Evolutionary conservation across 805 yeast species (phyloP).

Genomic region (Zygotorulaspora sp.): DNA sequence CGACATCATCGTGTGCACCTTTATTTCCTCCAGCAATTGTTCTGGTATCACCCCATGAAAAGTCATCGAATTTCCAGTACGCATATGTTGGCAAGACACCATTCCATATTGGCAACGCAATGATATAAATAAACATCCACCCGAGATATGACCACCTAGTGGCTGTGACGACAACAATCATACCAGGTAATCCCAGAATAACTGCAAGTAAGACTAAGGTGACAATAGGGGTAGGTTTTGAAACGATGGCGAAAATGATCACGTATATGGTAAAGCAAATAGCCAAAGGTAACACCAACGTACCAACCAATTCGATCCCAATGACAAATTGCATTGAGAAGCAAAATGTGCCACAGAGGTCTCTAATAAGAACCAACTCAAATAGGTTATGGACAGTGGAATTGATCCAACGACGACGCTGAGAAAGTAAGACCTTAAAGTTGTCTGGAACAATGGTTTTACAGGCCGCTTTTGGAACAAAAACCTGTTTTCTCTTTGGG

Average conservation of each 20-base stretch:
- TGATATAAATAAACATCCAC: constrained; percentile 74
- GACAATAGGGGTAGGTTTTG: constrained; percentile 70
- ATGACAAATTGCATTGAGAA: constrained; percentile 93
- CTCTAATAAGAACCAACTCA: constrained; percentile 79
- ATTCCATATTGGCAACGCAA: constrained; percentile 92
- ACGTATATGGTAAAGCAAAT: constrained; percentile 79
- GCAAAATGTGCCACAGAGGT: constrained; percentile 90
- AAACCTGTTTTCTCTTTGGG: constrained; percentile 83
- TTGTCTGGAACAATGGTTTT: constrained; percentile 85
- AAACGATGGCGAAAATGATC: constrained; percentile 61
- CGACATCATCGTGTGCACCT: constrained; percentile 38
- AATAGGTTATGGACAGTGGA: constrained; percentile 89
- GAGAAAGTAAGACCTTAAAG: constrained; percentile 76
- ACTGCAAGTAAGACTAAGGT: constrained; percentile 72
- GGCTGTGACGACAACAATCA: constrained; percentile 75
- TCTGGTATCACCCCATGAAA: constrained; percentile 95
- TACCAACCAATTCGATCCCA: constrained; percentile 77
- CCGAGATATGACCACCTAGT: constrained; percentile 64
- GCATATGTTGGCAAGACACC: constrained; percentile 82
- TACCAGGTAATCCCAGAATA: constrained; percentile 81
- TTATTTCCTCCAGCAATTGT: constrained; percentile 66
- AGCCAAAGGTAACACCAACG: constrained; percentile 85
- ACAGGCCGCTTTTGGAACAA: constrained; percentile 87
- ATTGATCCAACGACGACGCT: constrained; percentile 95
- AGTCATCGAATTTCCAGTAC: constrained; percentile 93